Evolutionary conservation across 2,329 filamentous ascomycete species (phyloP), one percentile per base, ranked within the genome.

Genomic region (Blastomyces silverae): DNA sequence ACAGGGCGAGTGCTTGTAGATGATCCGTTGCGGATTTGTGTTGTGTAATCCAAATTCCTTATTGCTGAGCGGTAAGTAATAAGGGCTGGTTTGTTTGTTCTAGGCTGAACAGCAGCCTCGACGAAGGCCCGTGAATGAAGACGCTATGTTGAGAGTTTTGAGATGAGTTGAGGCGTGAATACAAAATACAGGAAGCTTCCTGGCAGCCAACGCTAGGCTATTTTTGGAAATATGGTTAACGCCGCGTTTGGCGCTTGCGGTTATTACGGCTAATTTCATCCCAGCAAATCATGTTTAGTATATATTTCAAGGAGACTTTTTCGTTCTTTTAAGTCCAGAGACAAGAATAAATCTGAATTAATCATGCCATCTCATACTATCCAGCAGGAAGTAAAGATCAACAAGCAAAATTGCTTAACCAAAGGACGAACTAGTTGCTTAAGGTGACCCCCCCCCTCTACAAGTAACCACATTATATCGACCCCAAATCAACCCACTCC

Each of bases 61-160:
- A 7, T 50, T 34, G 22, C 44, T 50, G 25, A 46, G 15, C 8
- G 6, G 17, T 13, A 15, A 4, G 2, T n/a, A 39, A 3, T 3
- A 46, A 10, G 42, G 7, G n/a, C 2, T 48, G 1, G 11, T 60
- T n/a, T 60, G n/a, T 61, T 22, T 50, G 2, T 22, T 55, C 2
- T 56, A 13, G 28, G 28, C 17, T 50, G 22, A 7, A 61, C 17
- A 48, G 39, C 44, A 50, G 58, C 25, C 42, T 61, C 44, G 15
- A 37, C 58, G 58, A 31, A 11, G 57, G 17, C 22, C 34, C 22
- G 57, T 59, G 39, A 59, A 61, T 61, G 17, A 50, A 50, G 20
- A 22, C 20, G 20, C 8, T 8, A 37, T 34, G 3, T 10, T 20
- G 46, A 22, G 46, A 10, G 46, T 48, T 22, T 11, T 25, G 48